A percentile compares a stretch with the other conserved stretches of the same genome.
These are phyloP conservation scores for Grosmannia clavigera DNA, from an alignment of 2,329 filamentous ascomycete species.

Conservation along the genomic window DNA sequence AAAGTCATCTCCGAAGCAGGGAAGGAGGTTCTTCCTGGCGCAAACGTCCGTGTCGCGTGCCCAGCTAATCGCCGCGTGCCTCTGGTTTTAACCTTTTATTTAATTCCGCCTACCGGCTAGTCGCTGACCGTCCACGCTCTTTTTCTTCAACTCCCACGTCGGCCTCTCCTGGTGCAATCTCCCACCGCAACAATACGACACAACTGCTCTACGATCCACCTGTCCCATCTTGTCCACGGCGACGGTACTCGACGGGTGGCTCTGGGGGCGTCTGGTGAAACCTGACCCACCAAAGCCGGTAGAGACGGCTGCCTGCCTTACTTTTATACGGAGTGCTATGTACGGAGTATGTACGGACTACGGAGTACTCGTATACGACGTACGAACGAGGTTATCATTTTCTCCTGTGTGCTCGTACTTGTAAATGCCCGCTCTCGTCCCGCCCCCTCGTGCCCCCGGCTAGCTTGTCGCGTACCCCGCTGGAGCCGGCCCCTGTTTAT, in stretches of 20 bases:
- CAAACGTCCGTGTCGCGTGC: conserved; percentile 10
- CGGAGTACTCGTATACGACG: background rate
- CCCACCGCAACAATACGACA: background rate
- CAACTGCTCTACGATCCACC: background rate
- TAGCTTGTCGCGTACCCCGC: background rate
- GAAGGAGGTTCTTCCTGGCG: background rate
- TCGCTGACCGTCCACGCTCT: too few species aligned
- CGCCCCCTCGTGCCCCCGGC: background rate
- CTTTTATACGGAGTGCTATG: too few species aligned
- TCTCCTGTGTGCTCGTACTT: background rate
- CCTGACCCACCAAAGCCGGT: background rate
- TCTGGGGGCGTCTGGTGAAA: background rate
- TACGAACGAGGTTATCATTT: background rate
- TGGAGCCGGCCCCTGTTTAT: background rate
- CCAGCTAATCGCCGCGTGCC: conserved; percentile 12
- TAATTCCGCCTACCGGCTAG: background rate
- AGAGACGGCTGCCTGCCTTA: too few species aligned
- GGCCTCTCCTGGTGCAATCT: background rate
- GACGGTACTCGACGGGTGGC: background rate
- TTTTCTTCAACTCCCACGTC: background rate
- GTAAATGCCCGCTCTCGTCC: background rate
- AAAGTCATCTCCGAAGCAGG: background rate
- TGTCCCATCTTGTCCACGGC: background rate
- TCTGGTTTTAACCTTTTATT: background rate
- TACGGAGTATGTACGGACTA: too few species aligned